Evolutionary conservation across 768 basidiomycete species (phyloP).

Genomic region (Clavaria fumosa): DNA sequence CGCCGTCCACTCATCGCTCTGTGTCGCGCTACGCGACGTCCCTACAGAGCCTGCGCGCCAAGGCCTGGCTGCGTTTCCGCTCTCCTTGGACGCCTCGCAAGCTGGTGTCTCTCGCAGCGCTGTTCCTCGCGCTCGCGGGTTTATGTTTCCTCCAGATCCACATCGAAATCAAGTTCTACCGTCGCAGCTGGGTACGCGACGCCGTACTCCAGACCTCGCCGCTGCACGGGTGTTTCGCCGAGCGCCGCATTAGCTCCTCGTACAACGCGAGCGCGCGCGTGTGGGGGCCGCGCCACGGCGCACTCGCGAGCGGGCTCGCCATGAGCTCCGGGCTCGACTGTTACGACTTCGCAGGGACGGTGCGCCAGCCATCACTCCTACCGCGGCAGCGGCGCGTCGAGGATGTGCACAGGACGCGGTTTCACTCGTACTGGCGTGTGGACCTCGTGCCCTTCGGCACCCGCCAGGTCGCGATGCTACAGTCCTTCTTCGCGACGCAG

Average conservation of each 20-base stretch:
- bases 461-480: slow-evolving; percentile 82
- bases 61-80: no score
- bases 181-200: slow-evolving; percentile 52
- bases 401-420: slow-evolving; percentile 40
- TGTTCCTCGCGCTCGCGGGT: no score
- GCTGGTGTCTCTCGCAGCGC: no score
- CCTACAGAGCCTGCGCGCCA: no score
- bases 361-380: slow-evolving; percentile 24
- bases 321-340: slow-evolving; percentile 77
- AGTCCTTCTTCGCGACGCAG: slow-evolving; percentile 91
- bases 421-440: slow-evolving; percentile 89
- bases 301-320: slow-evolving; percentile 68
- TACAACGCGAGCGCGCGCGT: slow-evolving; percentile 56
- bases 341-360: slow-evolving; percentile 82
- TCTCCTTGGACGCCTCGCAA: no score
- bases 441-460: slow-evolving; percentile 72
- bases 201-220: slow-evolving; percentile 56
- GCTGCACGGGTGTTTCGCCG: slow-evolving; percentile 62
- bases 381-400: slow-evolving; percentile 13
- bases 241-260: slow-evolving; percentile 35
- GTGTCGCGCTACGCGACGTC: no score
- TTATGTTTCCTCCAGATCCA: slow-evolving; percentile 66
- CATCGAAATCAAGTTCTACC: slow-evolving; percentile 71
- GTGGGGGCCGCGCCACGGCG: slow-evolving; percentile 48
- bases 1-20: no score